Conservation (phyloP, 1,139 yeast species). For the Suhomyces atakaporum region DNA sequence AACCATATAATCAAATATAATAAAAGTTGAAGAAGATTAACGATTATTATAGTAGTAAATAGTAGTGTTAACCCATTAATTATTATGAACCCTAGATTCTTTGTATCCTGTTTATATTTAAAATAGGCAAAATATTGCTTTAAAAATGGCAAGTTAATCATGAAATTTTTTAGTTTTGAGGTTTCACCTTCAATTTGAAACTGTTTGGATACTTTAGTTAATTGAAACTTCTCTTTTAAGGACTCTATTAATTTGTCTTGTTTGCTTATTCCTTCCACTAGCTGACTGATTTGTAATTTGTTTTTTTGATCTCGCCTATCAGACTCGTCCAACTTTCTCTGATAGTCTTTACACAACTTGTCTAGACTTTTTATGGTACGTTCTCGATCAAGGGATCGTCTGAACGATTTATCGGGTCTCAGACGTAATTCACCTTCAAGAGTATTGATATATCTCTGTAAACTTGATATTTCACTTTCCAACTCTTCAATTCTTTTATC, state of each 20-base stretch:
- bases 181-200: constrained; percentile 6
- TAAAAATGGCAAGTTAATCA: constrained; percentile 33
- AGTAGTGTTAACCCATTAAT: constrained; percentile 27
- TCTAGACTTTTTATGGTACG: constrained; percentile 10
- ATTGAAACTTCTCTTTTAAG: constrained; percentile 23
- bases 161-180: constrained; percentile 17
- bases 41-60: constrained; percentile 24
- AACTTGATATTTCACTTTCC: constrained; percentile 21
- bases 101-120: constrained; percentile 30
- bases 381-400: constrained; percentile 9
- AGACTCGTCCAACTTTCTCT: constrained; percentile 20
- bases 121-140: constrained; percentile 33
- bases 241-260: constrained; percentile 28
- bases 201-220: constrained; percentile 9
- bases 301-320: constrained; percentile 18
- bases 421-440: constrained; percentile 23
- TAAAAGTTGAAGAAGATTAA: constrained; percentile 20
- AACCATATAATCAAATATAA: constrained; percentile 19
- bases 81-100: constrained; percentile 22
- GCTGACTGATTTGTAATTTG: constrained; percentile 18
- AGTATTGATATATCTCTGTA: constrained; percentile 23
- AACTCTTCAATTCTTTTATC: constrained; percentile 16
- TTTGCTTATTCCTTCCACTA: constrained; percentile 20
- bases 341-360: constrained; percentile 26
- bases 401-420: constrained; percentile 9